Evolutionary conservation across 768 basidiomycete species (phyloP), one percentile per base, ranked within the genome.

Genomic region (Leccinum barrowsii): DNA sequence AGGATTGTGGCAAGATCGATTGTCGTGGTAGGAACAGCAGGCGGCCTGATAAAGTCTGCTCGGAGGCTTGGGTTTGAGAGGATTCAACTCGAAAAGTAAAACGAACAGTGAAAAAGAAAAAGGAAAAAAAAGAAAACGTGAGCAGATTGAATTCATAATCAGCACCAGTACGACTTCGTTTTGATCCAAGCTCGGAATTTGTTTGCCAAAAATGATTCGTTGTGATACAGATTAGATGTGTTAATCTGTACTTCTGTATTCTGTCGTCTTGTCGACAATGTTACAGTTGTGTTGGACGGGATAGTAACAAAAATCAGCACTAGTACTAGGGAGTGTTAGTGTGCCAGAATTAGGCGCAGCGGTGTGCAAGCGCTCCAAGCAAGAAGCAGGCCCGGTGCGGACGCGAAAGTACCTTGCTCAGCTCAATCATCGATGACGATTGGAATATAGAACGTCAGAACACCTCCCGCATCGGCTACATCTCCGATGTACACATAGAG

Each of bases 401-500:
- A 47, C 17, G 4, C 42, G 50, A n/a, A 35, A 42, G 19, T 21
- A 50, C 37, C 11, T n/a, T 26, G 47, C 34, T 68, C 46, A 72
- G 30, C 66, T 69, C 49, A 72, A 56, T 85, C 87, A 46, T 86
- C 84, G 48, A 88, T 79, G 40, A 90, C 82, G 1, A 87, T 89
- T 46, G 92, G 92, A 53, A 94, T 85, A 67, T 93, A 94, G 68
- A 90, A 94, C 2, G 92, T 94, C 61, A 94, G 76, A 44, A 94
- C 89, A 2, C 91, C 92, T 48, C 92, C 90, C 0, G 87, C 84
- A 56, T 90, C 85, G 5, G 83, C 82, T 11, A 86, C 80, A 32
- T 91, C 86, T 10, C 92, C 92, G 47, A 94, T 87, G 67, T 94
- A 94, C 55, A 94, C 91, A 62, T 94, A 94, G 52, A 94, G 80